Evolutionary conservation across 257 asterid species (phyloP), one percentile per base, ranked within the genome.

Genomic region (Solanum bulbocastanum): DNA sequence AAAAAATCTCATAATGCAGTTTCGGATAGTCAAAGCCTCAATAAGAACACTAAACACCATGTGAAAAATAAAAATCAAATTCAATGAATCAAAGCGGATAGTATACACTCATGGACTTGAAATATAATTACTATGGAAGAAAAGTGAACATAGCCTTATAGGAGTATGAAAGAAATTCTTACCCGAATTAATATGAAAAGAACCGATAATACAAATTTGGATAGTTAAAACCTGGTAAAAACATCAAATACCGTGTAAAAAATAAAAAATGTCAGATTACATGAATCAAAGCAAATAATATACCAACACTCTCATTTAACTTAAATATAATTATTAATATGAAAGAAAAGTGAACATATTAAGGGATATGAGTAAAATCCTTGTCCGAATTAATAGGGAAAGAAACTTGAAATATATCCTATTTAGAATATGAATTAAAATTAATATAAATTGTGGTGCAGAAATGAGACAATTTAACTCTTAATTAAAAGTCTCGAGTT

Each of bases 41-140:
- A 27, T 15, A 68, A 5, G 16, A 12, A 0, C 1, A n/a, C 0
- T 1, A 13, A 6, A 13, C 7, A 68, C 8, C 3, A 2, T 4
- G 5, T 27, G 4, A 66, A 27, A 66, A 62, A n/a, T 10, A 23
- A 13, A 2, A 12, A 13, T 16, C 40, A 32, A 20, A 32, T 32
- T 71, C 2, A 20, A 71, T 71, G 13, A 32, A 32, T 16, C 25
- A 68, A 71, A 71, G 13, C 0, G 22, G 14, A 71, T 20, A 33
- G 32, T 15, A 71, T 12, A 32, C 78, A 12, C n/a, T 33, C 4
- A 71, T 15, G 78, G 9, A 71, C 25, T 71, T 8, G 3, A 20
- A 8, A 71, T 71, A 32, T 71, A 32, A 33, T 32, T 71, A 33
- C 9, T 32, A 3, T 32, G 5, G 23, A 71, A 32, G 42, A 71